Conservation (phyloP, 1,284 basidiomycete genomes). For the Fomes fomentarius region DNA sequence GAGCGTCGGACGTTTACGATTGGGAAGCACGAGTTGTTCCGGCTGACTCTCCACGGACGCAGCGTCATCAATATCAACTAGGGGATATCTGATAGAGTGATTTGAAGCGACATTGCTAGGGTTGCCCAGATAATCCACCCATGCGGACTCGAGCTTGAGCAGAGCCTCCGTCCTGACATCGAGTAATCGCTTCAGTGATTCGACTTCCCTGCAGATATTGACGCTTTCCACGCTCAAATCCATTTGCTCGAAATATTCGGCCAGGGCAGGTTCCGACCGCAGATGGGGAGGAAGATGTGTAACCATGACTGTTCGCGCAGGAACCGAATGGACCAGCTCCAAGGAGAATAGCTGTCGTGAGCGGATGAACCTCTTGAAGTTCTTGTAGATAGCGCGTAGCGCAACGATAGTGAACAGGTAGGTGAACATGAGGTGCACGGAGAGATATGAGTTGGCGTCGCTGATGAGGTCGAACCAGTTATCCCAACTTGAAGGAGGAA, state of each 20-base stretch:
- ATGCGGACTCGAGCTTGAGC: constrained; percentile 78
- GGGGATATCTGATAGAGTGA: constrained; percentile 27
- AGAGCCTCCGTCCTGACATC: constrained; percentile 81
- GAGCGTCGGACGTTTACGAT: constrained; percentile 70
- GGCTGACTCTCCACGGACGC: constrained; percentile 51
- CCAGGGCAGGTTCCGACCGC: constrained; percentile 81
- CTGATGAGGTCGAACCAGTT: constrained; percentile 87
- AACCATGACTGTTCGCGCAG: constrained; percentile 91
- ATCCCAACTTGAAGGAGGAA: constrained; percentile 15
- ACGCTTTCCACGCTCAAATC: constrained; percentile 85
- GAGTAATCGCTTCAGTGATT: constrained; percentile 71
- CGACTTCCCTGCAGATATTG: constrained; percentile 85
- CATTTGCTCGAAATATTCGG: constrained; percentile 93
- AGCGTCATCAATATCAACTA: constrained; percentile 54
- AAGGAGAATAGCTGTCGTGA: constrained; percentile 92
- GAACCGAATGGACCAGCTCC: constrained; percentile 92
- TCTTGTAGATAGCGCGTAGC: constrained; percentile 85
- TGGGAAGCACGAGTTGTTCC: constrained; percentile 69
- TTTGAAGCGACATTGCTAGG: constrained; percentile 67
- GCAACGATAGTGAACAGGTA: constrained; percentile 91
- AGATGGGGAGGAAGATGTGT: constrained; percentile 84
- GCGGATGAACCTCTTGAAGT: constrained; percentile 90
- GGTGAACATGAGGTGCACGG: constrained; percentile 89
- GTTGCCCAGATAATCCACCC: constrained; percentile 92
- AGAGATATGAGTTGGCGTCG: constrained; percentile 85